These are phyloP conservation scores for Fraxinus angustifolia DNA, from an alignment of 305 asterid genomes.

Conservation along the genomic window DNA sequence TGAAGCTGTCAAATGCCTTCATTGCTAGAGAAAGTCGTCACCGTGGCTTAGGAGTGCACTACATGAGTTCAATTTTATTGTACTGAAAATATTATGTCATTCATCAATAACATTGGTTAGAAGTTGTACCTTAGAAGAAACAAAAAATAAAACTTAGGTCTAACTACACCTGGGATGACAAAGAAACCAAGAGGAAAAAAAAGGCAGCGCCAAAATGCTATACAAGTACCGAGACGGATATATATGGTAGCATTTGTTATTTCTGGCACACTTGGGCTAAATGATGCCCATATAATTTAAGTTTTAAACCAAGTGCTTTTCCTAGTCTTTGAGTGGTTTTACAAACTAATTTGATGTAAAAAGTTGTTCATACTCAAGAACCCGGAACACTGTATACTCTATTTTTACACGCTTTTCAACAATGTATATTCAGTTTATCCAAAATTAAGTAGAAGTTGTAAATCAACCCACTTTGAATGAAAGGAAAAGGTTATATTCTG, in stretches of 20 bases:
- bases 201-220: background rate
- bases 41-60: background rate
- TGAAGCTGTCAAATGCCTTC: slow-evolving; percentile 13
- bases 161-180: background rate
- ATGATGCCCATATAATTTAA: background rate
- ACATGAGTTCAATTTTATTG: background rate
- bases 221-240: background rate
- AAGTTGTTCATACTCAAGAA: background rate
- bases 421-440: background rate
- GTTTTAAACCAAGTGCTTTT: background rate
- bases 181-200: background rate
- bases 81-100: background rate
- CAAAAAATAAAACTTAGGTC: background rate
- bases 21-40: slow-evolving; percentile 4
- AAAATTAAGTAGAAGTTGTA: background rate
- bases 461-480: slow-evolving; percentile 1
- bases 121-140: background rate
- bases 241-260: background rate
- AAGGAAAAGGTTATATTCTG: background rate
- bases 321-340: background rate
- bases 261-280: background rate
- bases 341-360: background rate
- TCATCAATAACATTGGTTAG: background rate
- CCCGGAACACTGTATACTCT: background rate
- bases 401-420: background rate